Percentiles rank a stretch among this genome's conserved stretches.
Evolutionary conservation across 2,329 filamentous ascomycete genomes (phyloP).

Genomic region (Verticillium albo-atrum): DNA sequence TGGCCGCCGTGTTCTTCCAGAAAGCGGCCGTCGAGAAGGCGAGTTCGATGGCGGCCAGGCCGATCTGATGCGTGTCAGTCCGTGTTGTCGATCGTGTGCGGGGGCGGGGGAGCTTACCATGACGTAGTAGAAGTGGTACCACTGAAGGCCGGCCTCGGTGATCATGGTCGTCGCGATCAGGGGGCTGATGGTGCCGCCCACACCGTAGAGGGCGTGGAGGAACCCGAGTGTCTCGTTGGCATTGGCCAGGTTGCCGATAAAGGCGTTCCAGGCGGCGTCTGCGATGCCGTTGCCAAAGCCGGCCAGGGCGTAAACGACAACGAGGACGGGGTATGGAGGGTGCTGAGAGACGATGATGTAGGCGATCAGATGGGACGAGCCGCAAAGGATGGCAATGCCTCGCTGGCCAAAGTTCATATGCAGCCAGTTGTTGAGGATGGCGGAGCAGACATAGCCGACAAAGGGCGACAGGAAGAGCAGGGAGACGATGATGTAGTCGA

Average conservation of each 20-base stretch:
- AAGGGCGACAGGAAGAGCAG: slow-evolving; percentile 64
- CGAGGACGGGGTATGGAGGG: slow-evolving; percentile 63
- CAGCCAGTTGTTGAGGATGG: slow-evolving; percentile 53
- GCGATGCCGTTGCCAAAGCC: slow-evolving; percentile 67
- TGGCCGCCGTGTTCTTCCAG: slow-evolving; percentile 50
- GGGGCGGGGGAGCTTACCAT: slow-evolving; percentile 46
- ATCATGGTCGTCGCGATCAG: slow-evolving; percentile 68
- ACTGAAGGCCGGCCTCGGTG: slow-evolving; percentile 53
- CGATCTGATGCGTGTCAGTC: slow-evolving; percentile 36
- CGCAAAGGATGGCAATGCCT: slow-evolving; percentile 59
- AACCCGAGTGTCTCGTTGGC: slow-evolving; percentile 67
- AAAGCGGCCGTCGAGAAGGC: slow-evolving; percentile 45
- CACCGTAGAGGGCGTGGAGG: slow-evolving; percentile 64
- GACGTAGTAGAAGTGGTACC: slow-evolving; percentile 72
- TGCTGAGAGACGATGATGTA: slow-evolving; percentile 61
- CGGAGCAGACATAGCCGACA: slow-evolving; percentile 58
- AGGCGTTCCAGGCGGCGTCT: slow-evolving; percentile 52
- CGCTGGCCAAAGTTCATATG: slow-evolving; percentile 33
- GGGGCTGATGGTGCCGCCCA: slow-evolving; percentile 65
- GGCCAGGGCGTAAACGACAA: slow-evolving; percentile 60
- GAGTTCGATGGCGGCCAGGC: slow-evolving; percentile 50
- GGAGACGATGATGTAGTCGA: slow-evolving; percentile 59
- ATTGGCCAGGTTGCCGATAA: slow-evolving; percentile 60
- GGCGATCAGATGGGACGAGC: slow-evolving; percentile 56
- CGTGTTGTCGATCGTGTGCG: too few relatives aligned